phyloP scores from a whole-genome alignment of 2,329 filamentous ascomycete genomes.

The Colletotrichum gloeosporioides region DNA sequence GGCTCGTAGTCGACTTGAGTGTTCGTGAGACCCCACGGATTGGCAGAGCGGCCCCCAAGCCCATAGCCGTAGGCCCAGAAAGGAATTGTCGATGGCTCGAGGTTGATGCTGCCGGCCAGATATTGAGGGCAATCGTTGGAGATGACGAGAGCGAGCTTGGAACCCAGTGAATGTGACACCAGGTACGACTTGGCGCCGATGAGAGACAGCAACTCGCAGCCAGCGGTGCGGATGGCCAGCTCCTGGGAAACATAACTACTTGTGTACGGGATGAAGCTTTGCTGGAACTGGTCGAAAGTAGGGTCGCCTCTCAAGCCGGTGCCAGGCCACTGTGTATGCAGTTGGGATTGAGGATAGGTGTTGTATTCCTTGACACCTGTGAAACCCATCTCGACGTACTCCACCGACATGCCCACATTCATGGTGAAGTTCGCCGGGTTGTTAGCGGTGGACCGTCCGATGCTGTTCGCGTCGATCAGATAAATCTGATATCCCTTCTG shows the following conservation, averaged over 20 bases:
- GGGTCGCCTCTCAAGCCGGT: constrained; percentile 42
- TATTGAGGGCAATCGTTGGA: constrained; percentile 33
- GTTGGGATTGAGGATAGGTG: constrained; percentile 34
- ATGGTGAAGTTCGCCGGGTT: constrained; percentile 31
- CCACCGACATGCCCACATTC: constrained; percentile 27
- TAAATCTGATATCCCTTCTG: constrained; percentile 45
- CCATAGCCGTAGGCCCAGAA: constrained; percentile 29
- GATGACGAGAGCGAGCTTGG: constrained; percentile 31
- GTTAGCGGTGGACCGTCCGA: constrained; percentile 35
- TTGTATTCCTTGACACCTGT: constrained; percentile 28
- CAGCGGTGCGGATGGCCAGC: constrained; percentile 26
- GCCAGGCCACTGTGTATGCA: constrained; percentile 39
- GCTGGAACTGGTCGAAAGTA: constrained; percentile 53
- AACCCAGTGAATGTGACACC: constrained; percentile 29
- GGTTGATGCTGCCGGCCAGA: constrained; percentile 34
- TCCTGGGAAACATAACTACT: constrained; percentile 25
- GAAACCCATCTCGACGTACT: constrained; percentile 30
- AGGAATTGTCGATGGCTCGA: constrained; percentile 33
- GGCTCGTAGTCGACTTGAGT: constrained; percentile 33
- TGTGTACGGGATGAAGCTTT: constrained; percentile 42
- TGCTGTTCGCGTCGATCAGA: constrained; percentile 41
- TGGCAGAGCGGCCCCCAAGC: constrained; percentile 21
- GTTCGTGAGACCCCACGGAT: constrained; percentile 32
- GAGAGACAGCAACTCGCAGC: constrained; percentile 27
- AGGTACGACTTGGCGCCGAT: constrained; percentile 31